These are phyloP conservation scores for Mortierella sp. DNA, from an alignment of 371 early-diverging fungal species.

Conservation along the genomic window DNA sequence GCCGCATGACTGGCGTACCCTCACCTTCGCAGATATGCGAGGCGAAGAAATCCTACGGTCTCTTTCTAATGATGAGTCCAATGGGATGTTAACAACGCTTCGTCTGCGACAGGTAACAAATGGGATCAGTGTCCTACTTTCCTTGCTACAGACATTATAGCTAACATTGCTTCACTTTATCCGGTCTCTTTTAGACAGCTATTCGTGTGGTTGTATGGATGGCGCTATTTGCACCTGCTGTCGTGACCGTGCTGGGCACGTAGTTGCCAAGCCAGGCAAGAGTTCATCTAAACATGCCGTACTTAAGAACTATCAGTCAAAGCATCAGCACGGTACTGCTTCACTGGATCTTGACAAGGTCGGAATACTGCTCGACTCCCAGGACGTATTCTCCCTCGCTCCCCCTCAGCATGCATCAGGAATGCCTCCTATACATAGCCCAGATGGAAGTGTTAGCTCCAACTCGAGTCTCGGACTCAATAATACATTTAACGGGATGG, in stretches of 20 bases:
- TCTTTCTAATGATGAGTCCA: no score
- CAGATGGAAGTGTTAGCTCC: conserved; percentile 24
- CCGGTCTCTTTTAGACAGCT: not conserved
- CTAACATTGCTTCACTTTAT: not conserved
- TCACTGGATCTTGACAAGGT: conserved; percentile 27
- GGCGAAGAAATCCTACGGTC: no score
- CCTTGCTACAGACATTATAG: not conserved
- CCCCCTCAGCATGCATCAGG: conserved; percentile 10
- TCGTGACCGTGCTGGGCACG: conserved; percentile 38
- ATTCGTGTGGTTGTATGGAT: conserved; percentile 33
- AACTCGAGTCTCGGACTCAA: conserved; percentile 23
- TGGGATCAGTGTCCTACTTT: not conserved
- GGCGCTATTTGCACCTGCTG: conserved; percentile 44
- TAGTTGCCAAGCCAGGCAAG: conserved; percentile 36
- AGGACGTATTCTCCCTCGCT: conserved; percentile 6
- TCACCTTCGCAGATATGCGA: no score
- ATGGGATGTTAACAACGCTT: not conserved
- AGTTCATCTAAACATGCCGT: conserved; percentile 18
- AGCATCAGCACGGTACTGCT: conserved; percentile 12
- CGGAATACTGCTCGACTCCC: conserved; percentile 1
- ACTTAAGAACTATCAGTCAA: conserved; percentile 21
- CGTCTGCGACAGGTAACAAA: not conserved
- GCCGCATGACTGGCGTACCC: no score
- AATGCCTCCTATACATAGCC: conserved; percentile 21
- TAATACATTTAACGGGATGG: conserved; percentile 20